Conservation (phyloP, 2,329 filamentous ascomycete species). For the Colletotrichum sp. region DNA sequence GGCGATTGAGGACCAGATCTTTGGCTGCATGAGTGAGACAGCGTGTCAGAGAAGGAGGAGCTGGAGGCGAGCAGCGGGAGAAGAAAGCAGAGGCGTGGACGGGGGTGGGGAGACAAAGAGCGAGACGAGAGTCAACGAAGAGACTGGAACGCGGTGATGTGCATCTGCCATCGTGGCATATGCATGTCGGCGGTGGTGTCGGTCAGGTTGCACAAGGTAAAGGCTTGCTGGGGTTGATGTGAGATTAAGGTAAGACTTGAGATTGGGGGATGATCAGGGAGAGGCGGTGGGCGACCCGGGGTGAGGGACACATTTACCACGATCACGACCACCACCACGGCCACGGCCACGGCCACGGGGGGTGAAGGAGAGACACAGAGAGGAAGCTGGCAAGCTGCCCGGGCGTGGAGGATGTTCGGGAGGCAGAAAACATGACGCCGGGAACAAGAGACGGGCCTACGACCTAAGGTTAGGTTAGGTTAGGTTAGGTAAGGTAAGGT, state of each 20-base stretch:
- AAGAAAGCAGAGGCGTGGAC: conserved; percentile 1
- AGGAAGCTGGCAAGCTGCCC: not conserved
- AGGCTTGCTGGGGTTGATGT: not conserved
- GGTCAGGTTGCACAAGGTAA: not conserved
- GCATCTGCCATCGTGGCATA: not conserved
- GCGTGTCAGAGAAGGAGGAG: conserved; percentile 14
- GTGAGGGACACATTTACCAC: not conserved
- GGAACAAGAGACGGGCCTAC: not conserved
- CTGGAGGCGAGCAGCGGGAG: not conserved
- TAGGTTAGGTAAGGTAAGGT: not conserved
- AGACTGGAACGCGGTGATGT: not conserved
- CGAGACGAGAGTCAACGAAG: not conserved
- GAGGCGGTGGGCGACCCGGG: not conserved
- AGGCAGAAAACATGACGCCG: not conserved
- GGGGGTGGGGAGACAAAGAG: not conserved
- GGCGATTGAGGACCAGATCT: not conserved
- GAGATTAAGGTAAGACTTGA: not conserved
- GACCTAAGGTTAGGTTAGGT: not conserved
- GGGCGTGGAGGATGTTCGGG: not conserved
- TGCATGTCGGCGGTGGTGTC: not conserved
- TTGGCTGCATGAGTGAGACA: conserved; percentile 17
- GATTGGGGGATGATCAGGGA: conserved; percentile 2
- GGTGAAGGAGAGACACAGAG: not conserved
- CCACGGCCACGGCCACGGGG: not conserved
- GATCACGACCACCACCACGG: not conserved